These are phyloP conservation scores for Cyberlindnera petersonii DNA, from an alignment of 805 yeast species.

Conservation along the genomic window DNA sequence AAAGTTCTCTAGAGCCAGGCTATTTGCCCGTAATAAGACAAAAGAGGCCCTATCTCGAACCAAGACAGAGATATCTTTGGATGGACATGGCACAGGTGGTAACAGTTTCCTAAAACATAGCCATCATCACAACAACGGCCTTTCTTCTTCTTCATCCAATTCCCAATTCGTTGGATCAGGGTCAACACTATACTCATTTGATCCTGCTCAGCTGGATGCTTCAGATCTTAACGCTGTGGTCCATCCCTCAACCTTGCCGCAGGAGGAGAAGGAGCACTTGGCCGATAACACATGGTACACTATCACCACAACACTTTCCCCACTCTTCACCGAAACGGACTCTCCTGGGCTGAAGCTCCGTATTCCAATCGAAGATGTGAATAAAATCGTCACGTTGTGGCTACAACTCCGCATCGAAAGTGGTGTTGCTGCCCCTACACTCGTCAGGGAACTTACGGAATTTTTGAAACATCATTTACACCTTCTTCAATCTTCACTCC, in stretches of 20 bases:
- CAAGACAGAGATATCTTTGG: conserved; percentile 11
- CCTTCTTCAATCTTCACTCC: conserved; percentile 5
- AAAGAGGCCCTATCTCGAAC: conserved; percentile 21
- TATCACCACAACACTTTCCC: conserved; percentile 38
- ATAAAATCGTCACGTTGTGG: conserved; percentile 42
- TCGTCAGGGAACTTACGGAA: conserved; percentile 44
- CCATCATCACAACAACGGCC: conserved; percentile 20
- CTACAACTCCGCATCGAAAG: conserved; percentile 35
- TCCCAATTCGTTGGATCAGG: conserved; percentile 32
- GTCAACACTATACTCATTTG: conserved; percentile 35
- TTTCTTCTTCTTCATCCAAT: conserved; percentile 37
- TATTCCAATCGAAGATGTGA: conserved; percentile 55
- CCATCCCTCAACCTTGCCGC: conserved; percentile 20
- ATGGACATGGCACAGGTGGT: conserved; percentile 11
- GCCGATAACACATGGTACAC: conserved; percentile 50
- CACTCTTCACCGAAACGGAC: conserved; percentile 47
- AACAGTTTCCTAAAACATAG: conserved; percentile 22
- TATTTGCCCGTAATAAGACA: conserved; percentile 27
- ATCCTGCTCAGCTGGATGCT: conserved; percentile 21
- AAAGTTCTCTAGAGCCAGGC: conserved; percentile 24
- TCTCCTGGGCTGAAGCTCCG: conserved; percentile 27
- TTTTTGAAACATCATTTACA: conserved; percentile 37
- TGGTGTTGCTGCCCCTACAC: conserved; percentile 32
- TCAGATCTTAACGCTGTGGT: conserved; percentile 25
- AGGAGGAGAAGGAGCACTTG: conserved; percentile 35